These are phyloP conservation scores for Pythium utonaiense DNA, from an alignment of 352 stramenopile genomes.

Conservation along the genomic window DNA sequence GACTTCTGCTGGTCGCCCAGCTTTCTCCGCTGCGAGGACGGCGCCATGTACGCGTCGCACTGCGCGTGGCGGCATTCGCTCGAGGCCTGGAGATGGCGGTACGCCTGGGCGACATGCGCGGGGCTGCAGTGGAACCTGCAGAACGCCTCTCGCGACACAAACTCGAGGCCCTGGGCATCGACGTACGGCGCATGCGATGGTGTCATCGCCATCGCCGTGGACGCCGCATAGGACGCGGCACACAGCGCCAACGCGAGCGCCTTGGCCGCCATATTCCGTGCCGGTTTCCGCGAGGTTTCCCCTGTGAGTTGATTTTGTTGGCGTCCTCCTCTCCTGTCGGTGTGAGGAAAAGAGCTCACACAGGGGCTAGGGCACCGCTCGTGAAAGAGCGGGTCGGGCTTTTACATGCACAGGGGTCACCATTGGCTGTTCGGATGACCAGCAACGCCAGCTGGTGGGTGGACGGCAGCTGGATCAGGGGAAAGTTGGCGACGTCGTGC, in stretches of 20 bases:
- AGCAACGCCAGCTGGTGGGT: conserved; percentile 6
- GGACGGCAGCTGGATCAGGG: background rate
- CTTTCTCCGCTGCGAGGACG: background rate
- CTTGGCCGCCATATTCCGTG: background rate
- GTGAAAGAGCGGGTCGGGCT: background rate
- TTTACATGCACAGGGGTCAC: background rate
- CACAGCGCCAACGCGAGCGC: conserved; percentile 5
- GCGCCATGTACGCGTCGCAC: conserved; percentile 24
- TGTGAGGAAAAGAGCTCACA: too few species aligned
- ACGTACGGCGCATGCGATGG: conserved; percentile 10
- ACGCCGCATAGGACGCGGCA: background rate
- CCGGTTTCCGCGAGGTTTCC: background rate
- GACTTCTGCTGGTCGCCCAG: conserved; percentile 14
- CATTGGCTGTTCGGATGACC: background rate
- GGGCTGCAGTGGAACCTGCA: conserved; percentile 59
- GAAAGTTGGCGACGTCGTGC: background rate
- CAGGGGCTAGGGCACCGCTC: too few species aligned
- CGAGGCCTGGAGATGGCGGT: conserved; percentile 31
- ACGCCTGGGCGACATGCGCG: conserved; percentile 38
- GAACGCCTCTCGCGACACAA: conserved; percentile 44
- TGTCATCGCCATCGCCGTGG: background rate
- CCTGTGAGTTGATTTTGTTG: too few species aligned
- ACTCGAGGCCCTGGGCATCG: conserved; percentile 39
- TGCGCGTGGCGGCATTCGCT: conserved; percentile 34
- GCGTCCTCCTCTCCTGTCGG: too few species aligned